phyloP scores from a whole-genome alignment of 2,329 filamentous ascomycete species.

The Chaetomium globosum region DNA sequence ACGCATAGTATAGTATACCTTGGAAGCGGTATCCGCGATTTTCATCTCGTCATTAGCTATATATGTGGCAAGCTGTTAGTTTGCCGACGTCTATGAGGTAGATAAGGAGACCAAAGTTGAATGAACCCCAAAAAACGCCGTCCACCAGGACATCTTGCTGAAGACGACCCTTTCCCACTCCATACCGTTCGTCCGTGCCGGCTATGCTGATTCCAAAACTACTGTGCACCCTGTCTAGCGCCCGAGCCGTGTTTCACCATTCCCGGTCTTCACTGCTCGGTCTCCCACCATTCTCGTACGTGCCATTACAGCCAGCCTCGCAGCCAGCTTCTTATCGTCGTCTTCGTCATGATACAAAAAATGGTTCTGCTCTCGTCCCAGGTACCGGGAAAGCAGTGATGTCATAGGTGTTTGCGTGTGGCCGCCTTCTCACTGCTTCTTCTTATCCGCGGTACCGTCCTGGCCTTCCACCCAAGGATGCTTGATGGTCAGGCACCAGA shows the following conservation, averaged over 20 bases:
- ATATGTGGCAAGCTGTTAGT: neutral
- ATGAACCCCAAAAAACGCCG: neutral
- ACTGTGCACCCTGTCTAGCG: neutral
- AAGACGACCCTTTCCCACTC: conserved; percentile 4
- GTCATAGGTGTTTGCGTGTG: neutral
- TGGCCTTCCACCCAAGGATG: conserved; percentile 63
- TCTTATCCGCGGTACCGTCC: conserved; percentile 47
- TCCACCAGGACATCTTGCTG: conserved; percentile 4
- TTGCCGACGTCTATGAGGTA: too few relatives aligned
- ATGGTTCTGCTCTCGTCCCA: neutral
- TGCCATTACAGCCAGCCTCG: neutral
- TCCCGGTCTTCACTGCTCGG: too few relatives aligned
- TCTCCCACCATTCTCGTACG: neutral
- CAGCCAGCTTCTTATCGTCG: neutral
- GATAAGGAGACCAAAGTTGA: neutral
- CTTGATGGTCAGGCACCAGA: conserved; percentile 98
- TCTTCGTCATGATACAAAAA: neutral
- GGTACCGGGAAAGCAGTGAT: neutral
- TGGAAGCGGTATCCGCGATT: neutral
- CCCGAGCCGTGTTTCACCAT: too few relatives aligned
- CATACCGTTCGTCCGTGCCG: conserved; percentile 11
- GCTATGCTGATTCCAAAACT: neutral
- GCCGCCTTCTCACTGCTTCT: conserved; percentile 38
- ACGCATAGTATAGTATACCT: neutral
- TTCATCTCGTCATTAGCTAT: neutral